Percentiles rank a stretch among this genome's conserved stretches.
phyloP scores from a whole-genome alignment of 129 eudicot species.

The Saussurea involucrata region DNA sequence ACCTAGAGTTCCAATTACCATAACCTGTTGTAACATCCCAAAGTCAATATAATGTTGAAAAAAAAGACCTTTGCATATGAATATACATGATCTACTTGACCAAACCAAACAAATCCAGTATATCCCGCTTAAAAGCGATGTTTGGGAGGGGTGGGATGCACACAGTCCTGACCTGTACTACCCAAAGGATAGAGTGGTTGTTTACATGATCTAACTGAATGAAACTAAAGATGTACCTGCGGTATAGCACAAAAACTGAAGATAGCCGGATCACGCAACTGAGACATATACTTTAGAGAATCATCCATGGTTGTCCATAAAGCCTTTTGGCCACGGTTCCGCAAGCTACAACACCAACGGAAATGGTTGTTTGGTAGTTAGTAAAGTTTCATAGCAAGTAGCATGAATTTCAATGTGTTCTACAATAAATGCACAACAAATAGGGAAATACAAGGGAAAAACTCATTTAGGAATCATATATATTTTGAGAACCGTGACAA shows the following conservation, averaged over 20 bases:
- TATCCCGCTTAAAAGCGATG: no score
- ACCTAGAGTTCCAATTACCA: conserved; percentile 90
- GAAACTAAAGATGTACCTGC: no score
- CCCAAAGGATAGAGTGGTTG: no score
- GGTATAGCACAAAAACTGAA: no score
- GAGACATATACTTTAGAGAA: no score
- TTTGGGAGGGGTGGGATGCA: no score
- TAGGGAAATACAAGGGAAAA: not conserved
- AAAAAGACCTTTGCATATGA: no score
- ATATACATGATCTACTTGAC: no score
- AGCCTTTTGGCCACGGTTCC: conserved; percentile 82
- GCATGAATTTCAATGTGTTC: not conserved
- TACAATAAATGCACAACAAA: not conserved
- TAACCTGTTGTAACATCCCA: conserved; percentile 44
- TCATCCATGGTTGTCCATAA: not conserved
- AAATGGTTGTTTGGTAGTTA: not conserved
- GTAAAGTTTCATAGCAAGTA: not conserved
- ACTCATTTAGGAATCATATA: not conserved
- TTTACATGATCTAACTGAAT: no score
- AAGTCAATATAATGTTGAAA: not conserved
- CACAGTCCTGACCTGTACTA: no score
- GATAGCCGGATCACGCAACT: no score
- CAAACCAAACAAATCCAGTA: no score
- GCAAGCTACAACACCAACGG: conserved; percentile 58
- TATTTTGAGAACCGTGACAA: not conserved